Evolutionary conservation across 805 yeast genomes (phyloP).

Genomic region (Tetrapisispora arboricola): DNA sequence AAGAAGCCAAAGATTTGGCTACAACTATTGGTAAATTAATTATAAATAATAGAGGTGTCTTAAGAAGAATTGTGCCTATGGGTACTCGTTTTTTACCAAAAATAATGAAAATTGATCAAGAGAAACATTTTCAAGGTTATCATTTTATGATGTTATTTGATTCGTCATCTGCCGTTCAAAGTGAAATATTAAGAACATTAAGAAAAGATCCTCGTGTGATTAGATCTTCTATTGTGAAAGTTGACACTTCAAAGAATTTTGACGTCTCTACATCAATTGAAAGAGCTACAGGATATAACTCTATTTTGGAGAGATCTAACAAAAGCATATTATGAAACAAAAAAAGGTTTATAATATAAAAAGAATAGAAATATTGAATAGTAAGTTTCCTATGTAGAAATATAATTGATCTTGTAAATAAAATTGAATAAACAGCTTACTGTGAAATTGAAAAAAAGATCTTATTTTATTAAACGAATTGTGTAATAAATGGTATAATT

Average conservation of each 20-base stretch:
- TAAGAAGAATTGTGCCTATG: conserved; percentile 68
- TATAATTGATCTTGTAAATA: too few species aligned
- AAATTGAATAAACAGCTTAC: too few species aligned
- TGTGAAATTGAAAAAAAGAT: too few species aligned
- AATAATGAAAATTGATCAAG: conserved; percentile 75
- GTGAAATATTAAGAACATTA: conserved; percentile 69
- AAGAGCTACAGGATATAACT: conserved; percentile 28
- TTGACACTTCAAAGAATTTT: conserved; percentile 41
- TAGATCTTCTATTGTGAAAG: conserved; percentile 62
- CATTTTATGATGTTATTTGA: conserved; percentile 84
- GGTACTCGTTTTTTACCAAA: conserved; percentile 75
- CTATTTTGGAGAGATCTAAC: conserved; percentile 14
- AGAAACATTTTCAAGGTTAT: conserved; percentile 81
- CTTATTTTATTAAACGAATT: too few species aligned
- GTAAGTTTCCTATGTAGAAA: too few species aligned
- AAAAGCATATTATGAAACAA: conserved; percentile 1
- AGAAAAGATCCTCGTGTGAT: conserved; percentile 86
- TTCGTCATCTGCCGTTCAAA: conserved; percentile 74
- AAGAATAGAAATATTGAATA: not conserved
- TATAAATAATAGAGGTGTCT: conserved; percentile 86
- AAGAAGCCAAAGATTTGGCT: conserved; percentile 55
- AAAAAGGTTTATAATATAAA: not conserved
- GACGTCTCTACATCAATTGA: conserved; percentile 51
- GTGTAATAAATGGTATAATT: too few species aligned
- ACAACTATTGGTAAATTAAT: conserved; percentile 73